A percentile compares a stretch with the other conserved stretches of the same genome.
Conservation (phyloP, 2,329 filamentous ascomycete species). For the Magnaporthales sp. region DNA sequence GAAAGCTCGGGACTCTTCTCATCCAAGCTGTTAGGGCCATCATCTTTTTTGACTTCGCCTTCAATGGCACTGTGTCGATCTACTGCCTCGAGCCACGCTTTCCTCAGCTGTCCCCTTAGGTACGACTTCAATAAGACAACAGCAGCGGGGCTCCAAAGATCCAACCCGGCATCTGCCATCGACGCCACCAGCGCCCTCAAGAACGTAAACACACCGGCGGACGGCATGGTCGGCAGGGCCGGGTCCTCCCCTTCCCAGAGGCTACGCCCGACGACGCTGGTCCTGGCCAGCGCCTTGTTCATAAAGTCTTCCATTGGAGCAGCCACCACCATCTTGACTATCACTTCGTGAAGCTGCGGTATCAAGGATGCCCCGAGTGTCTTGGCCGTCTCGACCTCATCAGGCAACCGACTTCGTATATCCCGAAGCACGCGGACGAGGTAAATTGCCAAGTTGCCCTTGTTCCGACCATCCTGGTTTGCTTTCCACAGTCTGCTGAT, state of each 20-base stretch:
- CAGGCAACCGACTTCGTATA: constrained; percentile 57
- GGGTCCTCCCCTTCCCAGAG: constrained; percentile 72
- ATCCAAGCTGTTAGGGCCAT: constrained; percentile 7
- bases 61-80: constrained; percentile 8
- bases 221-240: constrained; percentile 68
- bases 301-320: constrained; percentile 40
- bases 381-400: constrained; percentile 34
- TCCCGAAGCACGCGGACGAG: constrained; percentile 67
- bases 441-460: constrained; percentile 47
- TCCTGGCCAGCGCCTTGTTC: constrained; percentile 30
- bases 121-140: constrained; percentile 53
- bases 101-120: constrained; percentile 41
- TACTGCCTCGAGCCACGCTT: constrained; percentile 36
- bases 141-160: constrained; percentile 72
- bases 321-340: constrained; percentile 46
- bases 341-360: constrained; percentile 51
- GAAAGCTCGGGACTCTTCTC: constrained; percentile 11
- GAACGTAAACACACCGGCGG: constrained; percentile 64
- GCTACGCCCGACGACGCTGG: constrained; percentile 48
- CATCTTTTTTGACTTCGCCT: constrained; percentile 8
- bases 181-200: constrained; percentile 53
- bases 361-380: constrained; percentile 54
- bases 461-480: constrained; percentile 31
- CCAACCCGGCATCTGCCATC: constrained; percentile 65
- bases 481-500: constrained; percentile 40